Percentiles rank a stretch among this genome's conserved stretches.
Conservation (phyloP, 495 filamentous ascomycete species). For the Staphylotrichum tortipilum region DNA sequence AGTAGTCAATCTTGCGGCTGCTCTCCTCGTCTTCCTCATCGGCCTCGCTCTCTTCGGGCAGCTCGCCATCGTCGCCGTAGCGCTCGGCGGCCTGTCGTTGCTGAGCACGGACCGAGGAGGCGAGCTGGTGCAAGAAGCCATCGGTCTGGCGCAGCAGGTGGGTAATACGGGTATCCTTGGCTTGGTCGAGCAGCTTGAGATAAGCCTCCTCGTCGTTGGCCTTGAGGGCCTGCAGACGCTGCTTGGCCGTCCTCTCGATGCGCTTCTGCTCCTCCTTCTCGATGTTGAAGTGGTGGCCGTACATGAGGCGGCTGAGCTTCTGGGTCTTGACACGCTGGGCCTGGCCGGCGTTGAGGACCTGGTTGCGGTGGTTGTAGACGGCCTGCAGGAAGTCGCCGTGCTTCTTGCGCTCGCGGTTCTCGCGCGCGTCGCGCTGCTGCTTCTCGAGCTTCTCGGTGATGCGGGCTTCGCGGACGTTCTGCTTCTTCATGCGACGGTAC, state of each 20-base stretch:
- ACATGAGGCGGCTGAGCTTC: slow-evolving; percentile 82
- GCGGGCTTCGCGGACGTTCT: slow-evolving; percentile 86
- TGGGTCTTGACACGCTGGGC: slow-evolving; percentile 52
- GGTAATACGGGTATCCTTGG: slow-evolving; percentile 97
- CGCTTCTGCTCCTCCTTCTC: slow-evolving; percentile 99
- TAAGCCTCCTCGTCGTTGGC: slow-evolving; percentile 99
- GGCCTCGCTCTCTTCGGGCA: slow-evolving; percentile 52
- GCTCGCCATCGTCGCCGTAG: slow-evolving; percentile 57
- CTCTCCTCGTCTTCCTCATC: slow-evolving; percentile 65
- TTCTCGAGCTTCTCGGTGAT: slow-evolving; percentile 98
- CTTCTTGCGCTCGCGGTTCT: slow-evolving; percentile 91
- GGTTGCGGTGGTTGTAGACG: slow-evolving; percentile 52
- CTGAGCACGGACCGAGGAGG: slow-evolving; percentile 82
- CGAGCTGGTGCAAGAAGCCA: slow-evolving; percentile 91
- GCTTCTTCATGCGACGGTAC: slow-evolving; percentile 93
- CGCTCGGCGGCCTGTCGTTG: slow-evolving; percentile 72
- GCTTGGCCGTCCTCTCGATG: slow-evolving; percentile 92
- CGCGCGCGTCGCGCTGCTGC: slow-evolving; percentile 90
- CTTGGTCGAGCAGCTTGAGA: slow-evolving; percentile 89
- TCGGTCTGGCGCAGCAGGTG: slow-evolving; percentile 94
- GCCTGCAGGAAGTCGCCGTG: slow-evolving; percentile 75
- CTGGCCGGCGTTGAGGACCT: slow-evolving; percentile 32
- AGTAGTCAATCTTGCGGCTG: slow-evolving; percentile 84
- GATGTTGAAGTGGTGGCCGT: slow-evolving; percentile 82
- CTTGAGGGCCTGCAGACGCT: slow-evolving; percentile 97